Conservation (phyloP, 176 grass and related monocot genomes). For the Oryza glumipatula region DNA sequence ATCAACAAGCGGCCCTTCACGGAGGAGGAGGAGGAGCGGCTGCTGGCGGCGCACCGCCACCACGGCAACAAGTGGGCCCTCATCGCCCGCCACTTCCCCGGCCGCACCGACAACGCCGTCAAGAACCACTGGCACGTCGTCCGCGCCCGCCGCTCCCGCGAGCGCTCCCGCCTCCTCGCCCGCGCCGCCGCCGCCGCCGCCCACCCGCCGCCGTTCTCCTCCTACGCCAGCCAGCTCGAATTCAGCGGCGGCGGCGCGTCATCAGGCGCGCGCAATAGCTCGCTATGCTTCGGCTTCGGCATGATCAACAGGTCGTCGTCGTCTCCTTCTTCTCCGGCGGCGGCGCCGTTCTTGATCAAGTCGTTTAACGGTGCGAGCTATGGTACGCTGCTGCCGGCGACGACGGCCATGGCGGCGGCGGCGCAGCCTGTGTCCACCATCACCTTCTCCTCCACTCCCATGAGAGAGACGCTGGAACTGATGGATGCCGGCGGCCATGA, state of each 20-base stretch:
- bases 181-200: neutral
- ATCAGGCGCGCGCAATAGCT: neutral
- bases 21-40: slow-evolving; percentile 69
- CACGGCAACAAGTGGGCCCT: slow-evolving; percentile 88
- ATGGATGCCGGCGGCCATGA: slow-evolving; percentile 4
- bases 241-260: neutral
- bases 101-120: slow-evolving; percentile 87
- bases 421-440: slow-evolving; percentile 20
- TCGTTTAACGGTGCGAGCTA: neutral
- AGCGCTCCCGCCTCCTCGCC: slow-evolving; percentile 44
- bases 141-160: slow-evolving; percentile 73
- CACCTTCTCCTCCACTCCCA: slow-evolving; percentile 34
- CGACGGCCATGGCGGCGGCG: slow-evolving; percentile 8
- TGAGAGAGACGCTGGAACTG: slow-evolving; percentile 19
- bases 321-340: neutral
- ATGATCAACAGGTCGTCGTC: neutral
- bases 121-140: slow-evolving; percentile 97
- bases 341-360: slow-evolving; percentile 23
- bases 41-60: slow-evolving; percentile 61
- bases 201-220: neutral
- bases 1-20: slow-evolving; percentile 83
- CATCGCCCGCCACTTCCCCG: slow-evolving; percentile 80
- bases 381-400: neutral
- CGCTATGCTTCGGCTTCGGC: slow-evolving; percentile 51
- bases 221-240: slow-evolving; percentile 7